These are phyloP conservation scores for Saccharomyces jurei DNA, from an alignment of 805 yeast genomes.

Conservation along the genomic window DNA sequence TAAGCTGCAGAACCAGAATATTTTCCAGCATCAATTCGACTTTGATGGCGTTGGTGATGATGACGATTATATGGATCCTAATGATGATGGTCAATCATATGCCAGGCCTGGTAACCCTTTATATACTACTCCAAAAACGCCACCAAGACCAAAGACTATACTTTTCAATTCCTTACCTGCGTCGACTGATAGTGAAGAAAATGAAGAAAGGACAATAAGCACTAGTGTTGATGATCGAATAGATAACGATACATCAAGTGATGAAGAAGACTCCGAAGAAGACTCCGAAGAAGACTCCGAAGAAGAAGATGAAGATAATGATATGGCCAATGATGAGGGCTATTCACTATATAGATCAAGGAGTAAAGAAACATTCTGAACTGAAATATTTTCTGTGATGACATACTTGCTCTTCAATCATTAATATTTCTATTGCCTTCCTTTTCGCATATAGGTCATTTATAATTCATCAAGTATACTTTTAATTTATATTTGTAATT, in stretches of 20 bases:
- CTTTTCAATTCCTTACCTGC: constrained; percentile 2
- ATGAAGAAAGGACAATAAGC: neutral
- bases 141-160: constrained; percentile 25
- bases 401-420: neutral
- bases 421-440: neutral
- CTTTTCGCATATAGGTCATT: neutral
- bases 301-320: constrained; percentile 15
- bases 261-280: constrained; percentile 12
- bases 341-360: neutral
- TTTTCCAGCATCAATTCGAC: constrained; percentile 41
- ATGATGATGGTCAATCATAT: constrained; percentile 73
- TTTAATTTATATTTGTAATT: neutral
- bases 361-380: neutral
- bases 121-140: constrained; percentile 36
- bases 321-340: constrained; percentile 10
- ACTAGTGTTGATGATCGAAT: constrained; percentile 2
- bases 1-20: constrained; percentile 13
- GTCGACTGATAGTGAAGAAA: neutral
- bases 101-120: constrained; percentile 53
- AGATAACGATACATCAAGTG: constrained; percentile 8
- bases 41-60: constrained; percentile 37
- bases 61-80: constrained; percentile 71
- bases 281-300: constrained; percentile 12
- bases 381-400: neutral
- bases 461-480: neutral